These are phyloP conservation scores for Elongisporangium anandrum DNA, from an alignment of 352 stramenopile genomes.

Conservation along the genomic window DNA sequence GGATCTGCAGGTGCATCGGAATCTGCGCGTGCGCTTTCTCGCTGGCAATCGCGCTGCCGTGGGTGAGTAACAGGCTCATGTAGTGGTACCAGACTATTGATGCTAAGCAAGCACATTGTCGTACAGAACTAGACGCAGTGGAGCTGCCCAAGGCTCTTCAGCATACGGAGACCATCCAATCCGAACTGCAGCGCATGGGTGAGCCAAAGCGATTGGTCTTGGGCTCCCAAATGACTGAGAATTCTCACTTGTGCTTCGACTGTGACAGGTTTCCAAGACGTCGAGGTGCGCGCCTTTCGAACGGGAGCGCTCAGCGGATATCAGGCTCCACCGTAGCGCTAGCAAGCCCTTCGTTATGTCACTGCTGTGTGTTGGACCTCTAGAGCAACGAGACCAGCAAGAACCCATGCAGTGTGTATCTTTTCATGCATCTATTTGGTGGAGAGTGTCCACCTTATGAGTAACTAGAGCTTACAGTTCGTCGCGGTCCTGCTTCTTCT, in stretches of 20 bases:
- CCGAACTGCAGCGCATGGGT: constrained; percentile 38
- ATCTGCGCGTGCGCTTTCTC: constrained; percentile 77
- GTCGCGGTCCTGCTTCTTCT: constrained; percentile 40
- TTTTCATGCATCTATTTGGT: neutral
- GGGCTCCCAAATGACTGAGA: neutral
- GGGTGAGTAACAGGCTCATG: constrained; percentile 19
- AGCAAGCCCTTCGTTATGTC: neutral
- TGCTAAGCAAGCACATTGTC: neutral
- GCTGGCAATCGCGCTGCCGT: constrained; percentile 64
- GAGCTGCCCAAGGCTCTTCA: constrained; percentile 19
- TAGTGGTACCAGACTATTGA: neutral
- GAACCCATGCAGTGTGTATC: neutral
- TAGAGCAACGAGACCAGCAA: neutral
- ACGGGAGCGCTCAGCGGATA: constrained; percentile 72
- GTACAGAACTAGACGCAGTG: constrained; percentile 38
- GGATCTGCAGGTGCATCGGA: constrained; percentile 35
- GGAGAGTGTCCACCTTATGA: neutral
- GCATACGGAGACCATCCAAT: constrained; percentile 26
- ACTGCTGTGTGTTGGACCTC: neutral
- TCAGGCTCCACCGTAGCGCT: neutral
- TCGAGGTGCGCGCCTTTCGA: constrained; percentile 47
- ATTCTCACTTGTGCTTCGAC: neutral
- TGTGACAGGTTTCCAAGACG: constrained; percentile 39
- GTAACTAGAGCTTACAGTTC: constrained; percentile 34
- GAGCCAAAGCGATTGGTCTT: neutral